These are phyloP conservation scores for Suillus clintonianus DNA, from an alignment of 768 basidiomycete genomes.

Conservation along the genomic window DNA sequence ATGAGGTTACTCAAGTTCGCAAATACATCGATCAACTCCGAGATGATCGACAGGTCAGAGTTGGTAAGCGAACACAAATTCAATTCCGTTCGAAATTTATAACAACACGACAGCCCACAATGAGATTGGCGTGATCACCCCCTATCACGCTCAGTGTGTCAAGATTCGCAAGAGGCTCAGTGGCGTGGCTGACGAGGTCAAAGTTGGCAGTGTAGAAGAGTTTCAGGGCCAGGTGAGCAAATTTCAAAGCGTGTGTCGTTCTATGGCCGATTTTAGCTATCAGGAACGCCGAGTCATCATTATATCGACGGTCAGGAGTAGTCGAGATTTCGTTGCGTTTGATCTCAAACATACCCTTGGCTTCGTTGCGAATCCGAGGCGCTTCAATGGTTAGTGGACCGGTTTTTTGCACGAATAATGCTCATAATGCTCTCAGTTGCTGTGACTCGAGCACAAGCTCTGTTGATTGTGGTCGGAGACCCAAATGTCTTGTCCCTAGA, in stretches of 20 bases:
- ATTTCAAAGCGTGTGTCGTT: not conserved
- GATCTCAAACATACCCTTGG: conserved; percentile 36
- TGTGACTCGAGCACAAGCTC: conserved; percentile 60
- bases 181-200: conserved; percentile 38
- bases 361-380: conserved; percentile 36
- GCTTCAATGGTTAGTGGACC: conserved; percentile 39
- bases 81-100: conserved; percentile 6
- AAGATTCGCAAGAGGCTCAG: conserved; percentile 46
- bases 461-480: conserved; percentile 62
- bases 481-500: conserved; percentile 60
- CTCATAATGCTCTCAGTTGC: conserved; percentile 42
- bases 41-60: conserved; percentile 41
- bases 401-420: not conserved
- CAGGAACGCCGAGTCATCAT: conserved; percentile 43
- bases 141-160: conserved; percentile 60
- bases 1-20: conserved; percentile 57
- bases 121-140: conserved; percentile 63
- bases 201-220: conserved; percentile 67
- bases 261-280: not conserved
- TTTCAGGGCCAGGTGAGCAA: conserved; percentile 59
- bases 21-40: conserved; percentile 37
- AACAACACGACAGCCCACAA: conserved; percentile 36
- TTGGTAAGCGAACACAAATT: conserved; percentile 35
- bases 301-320: conserved; percentile 42
- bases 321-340: conserved; percentile 23